phyloP scores from a whole-genome alignment of 257 asterid species.

The Plectranthus barbatus region DNA sequence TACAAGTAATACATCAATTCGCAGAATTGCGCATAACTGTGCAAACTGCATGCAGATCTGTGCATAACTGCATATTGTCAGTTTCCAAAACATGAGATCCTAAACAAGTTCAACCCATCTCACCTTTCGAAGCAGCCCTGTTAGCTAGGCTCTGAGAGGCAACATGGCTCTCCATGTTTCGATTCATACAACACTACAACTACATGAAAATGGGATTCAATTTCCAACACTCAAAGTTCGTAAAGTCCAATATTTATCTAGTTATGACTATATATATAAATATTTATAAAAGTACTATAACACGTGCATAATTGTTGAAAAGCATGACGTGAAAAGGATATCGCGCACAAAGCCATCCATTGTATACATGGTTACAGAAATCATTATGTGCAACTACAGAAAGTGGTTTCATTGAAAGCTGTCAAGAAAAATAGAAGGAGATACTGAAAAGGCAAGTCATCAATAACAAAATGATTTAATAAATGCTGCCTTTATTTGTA shows the following conservation, averaged over 20 bases:
- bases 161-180: constrained; percentile 56
- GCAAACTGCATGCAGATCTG: neutral
- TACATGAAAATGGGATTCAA: no score
- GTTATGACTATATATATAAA: no score
- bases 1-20: neutral
- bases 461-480: no score
- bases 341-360: no score
- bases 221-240: no score
- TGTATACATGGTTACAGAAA: neutral
- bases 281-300: neutral
- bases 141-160: constrained; percentile 82
- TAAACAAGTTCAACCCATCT: constrained; percentile 21
- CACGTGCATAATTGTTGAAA: neutral
- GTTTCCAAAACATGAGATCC: no score
- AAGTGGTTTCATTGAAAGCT: neutral
- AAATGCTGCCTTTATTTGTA: no score
- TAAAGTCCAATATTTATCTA: no score
- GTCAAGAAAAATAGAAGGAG: neutral
- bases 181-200: no score
- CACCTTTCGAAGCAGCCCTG: constrained; percentile 82
- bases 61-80: neutral
- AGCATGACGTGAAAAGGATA: no score
- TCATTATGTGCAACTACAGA: neutral
- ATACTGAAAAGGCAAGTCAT: neutral
- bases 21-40: neutral